phyloP scores from a whole-genome alignment of 2,329 filamentous ascomycete species.

The Xylaria hypoxylon region DNA sequence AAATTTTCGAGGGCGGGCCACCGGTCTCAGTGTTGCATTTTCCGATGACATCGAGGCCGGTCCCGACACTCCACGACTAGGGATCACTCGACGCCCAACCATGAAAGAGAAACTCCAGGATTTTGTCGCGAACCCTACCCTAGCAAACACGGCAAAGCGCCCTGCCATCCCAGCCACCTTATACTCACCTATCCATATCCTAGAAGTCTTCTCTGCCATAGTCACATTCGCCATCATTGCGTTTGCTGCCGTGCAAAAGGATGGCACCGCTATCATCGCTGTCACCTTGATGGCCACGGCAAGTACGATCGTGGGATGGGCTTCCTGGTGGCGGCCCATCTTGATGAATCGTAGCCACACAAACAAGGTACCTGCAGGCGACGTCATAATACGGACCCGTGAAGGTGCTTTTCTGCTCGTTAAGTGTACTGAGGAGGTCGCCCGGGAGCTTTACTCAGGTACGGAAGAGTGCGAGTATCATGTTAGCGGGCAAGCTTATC shows the following conservation, averaged over 20 bases:
- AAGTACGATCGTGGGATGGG: constrained; percentile 66
- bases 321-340: constrained; percentile 68
- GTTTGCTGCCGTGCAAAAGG: constrained; percentile 56
- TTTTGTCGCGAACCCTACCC: constrained; percentile 57
- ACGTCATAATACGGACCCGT: constrained; percentile 71
- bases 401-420: constrained; percentile 70
- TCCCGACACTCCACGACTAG: constrained; percentile 33
- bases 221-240: constrained; percentile 62
- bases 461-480: constrained; percentile 70
- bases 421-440: constrained; percentile 68
- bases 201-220: constrained; percentile 63
- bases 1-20: constrained; percentile 29
- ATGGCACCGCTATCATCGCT: constrained; percentile 65
- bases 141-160: constrained; percentile 53
- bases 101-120: constrained; percentile 57
- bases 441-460: constrained; percentile 71
- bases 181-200: constrained; percentile 65
- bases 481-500: constrained; percentile 60
- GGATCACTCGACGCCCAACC: constrained; percentile 52
- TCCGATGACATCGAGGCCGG: constrained; percentile 45
- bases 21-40: constrained; percentile 35
- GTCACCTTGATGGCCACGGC: constrained; percentile 64
- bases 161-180: constrained; percentile 62
- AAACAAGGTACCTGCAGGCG: constrained; percentile 63
- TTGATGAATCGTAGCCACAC: constrained; percentile 63